Evolutionary conservation across 2,329 filamentous ascomycete genomes (phyloP), one percentile per base, ranked within the genome.

Genomic region (Calonectria ilicicola): DNA sequence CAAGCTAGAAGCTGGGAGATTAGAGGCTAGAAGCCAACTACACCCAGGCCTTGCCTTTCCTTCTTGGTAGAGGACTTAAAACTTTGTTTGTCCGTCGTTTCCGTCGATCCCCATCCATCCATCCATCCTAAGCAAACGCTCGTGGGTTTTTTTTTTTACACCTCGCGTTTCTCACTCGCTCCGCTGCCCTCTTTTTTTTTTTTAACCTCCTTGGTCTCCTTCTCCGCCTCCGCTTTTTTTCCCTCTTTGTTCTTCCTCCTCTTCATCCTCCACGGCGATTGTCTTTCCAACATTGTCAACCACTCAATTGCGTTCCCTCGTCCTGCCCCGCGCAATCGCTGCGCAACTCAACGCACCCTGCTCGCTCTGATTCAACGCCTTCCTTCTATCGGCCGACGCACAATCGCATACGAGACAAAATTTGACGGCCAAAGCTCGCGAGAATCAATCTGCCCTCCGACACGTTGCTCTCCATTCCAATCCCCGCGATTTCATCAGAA

Each of bases 1-100:
- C 53, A 58, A 51, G 65, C 65, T 68, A 68, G 65, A 68, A 68
- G 65, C 42, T 62, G 65, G 65, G 65, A 68, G 65, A 68, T 68
- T 68, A 49, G 40, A 68, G 65, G 42, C 65, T 68, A 68, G 65
- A 68, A 68, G 42, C 38, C 53, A 35, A 49, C 42, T 44, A 68
- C 44, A n/a, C 42, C 27, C 26, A 26, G 46, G 44, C 65, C 49
- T 67, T 40, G n/a, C 47, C 49, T 65, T 70, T 29, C 53, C 21
- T 21, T 75, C 72, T 74, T 65, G 65, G 68, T 71, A 73, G 71
- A 73, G 69, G 70, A 27, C 72, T 53, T 67, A 49, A 77, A 80
- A 79, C 76, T 76, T 78, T 79, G 75, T 76, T 74, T 70, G 72
- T 69, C 75, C 76, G 77, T 79, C 77, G 77, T 79, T 79, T 79